Base-by-base conservation (phyloP, 2,329 filamentous ascomycete genomes). In the Chaetomiaceae sp. region DNA sequence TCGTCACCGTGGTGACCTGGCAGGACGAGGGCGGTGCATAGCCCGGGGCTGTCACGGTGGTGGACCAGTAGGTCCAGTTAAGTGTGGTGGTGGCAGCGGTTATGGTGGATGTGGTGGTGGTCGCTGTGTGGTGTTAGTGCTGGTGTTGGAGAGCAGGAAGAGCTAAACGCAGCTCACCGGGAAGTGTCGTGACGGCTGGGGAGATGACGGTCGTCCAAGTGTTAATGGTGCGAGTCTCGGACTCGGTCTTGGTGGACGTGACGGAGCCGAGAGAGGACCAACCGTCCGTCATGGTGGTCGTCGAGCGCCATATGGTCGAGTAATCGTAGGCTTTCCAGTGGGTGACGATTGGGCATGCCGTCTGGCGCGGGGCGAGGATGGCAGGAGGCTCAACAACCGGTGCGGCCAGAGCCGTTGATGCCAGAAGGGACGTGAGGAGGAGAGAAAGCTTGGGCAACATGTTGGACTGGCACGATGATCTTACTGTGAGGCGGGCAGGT, bases 161-260 rank as follows among this genome's bases (percentile, higher is more conserved):
- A 12, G 29, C 5, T 2, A 29, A 15, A 2, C 4, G 27, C 9
- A 29, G 17, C 51, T 43, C 38, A 53, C 51, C 27, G 14, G 51
- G 51, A n/a, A 53, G 36, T n/a, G 51, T 53, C 20, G 51, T 53
- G 4, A 43, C 38, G 17, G 42, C 22, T 14, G 51, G 51, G 20
- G 51, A 53, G 37, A 22, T 20, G 44, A 47, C 38, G 29, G 51
- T 53, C n/a, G 37, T 20, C 11, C 20, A 17, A 22, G 27, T 47
- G 37, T 22, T 31, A 31, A 47, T 36, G 27, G 43, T 47, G 37
- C 44, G 44, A 3, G 27, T 53, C 43, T 43, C 37, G 15, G 39
- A 17, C 43, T 42, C 37, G 17, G 51, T 53, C 44, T 47, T 53
- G 51, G 51, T 53, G 29, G 51, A 53, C 4, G 44, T 53, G 44